Base-by-base conservation (phyloP, 2,329 filamentous ascomycete genomes). In the Phialophora verrucosa region DNA sequence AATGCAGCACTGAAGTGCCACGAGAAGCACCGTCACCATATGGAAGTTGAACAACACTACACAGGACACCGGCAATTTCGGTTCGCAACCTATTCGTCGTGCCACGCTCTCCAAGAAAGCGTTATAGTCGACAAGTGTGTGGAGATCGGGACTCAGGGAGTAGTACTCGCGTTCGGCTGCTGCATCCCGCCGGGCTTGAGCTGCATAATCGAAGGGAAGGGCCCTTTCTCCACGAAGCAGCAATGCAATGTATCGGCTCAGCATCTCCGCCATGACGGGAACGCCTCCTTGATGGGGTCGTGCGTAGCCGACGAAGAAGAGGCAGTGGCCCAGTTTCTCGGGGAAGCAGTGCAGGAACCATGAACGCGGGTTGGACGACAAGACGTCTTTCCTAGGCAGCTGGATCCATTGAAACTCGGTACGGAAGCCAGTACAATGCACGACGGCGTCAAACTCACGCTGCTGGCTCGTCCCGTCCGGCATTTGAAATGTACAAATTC, bases 341-440 rank as follows among this genome's bases (percentile, higher is more conserved):
- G 64, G 64, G 35, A 66, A 66, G 64, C 58, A 58, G 31, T 66
- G 59, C 64, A 63, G 59, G 42, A 57, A 66, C 64, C 64, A 66
- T 47, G 51, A 63, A 14, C 64, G 59, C 10, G 64, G 64, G 31
- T 63, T 66, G 8, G 59, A 31, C n/a, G 59, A 66, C n/a, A 66
- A 35, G 11, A 7, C 2, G 10, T 17, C 17, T 12, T 54, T 50
- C 3, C 51, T 59, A 2, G 54, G 49, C 20, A 66, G 7, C 23
- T 35, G 64, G 20, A 66, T 61, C 64, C 64, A 66, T 1, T 51
- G 59, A 31, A 63, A 66, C 29, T 53, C 51, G 10, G 54, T 44
- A 4, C 53, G 51, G 38, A 57, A 66, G 23, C 64, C 64, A 31
- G 59, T 66, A 49, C 64, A 66, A 5, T 57, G 53, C 4, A 66